These are phyloP conservation scores for Physcia stellaris DNA, from an alignment of 495 filamentous ascomycete genomes.

Conservation along the genomic window DNA sequence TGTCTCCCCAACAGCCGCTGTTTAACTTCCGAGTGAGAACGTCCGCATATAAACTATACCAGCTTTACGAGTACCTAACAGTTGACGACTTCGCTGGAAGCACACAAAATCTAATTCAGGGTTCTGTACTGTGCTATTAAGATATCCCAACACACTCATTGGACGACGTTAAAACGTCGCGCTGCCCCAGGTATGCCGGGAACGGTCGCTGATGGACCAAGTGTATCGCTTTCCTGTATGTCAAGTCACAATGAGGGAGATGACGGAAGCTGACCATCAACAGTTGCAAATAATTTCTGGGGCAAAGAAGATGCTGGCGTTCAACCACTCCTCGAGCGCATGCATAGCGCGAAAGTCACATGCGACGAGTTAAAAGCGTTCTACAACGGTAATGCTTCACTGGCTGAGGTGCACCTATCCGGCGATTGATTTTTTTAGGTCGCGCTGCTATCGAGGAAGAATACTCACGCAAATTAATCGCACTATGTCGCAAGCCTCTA, in stretches of 20 bases:
- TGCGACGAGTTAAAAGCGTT: constrained; percentile 89
- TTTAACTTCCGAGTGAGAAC: too few relatives aligned
- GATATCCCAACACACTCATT: too few relatives aligned
- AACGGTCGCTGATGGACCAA: constrained; percentile 46
- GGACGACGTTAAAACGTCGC: too few relatives aligned
- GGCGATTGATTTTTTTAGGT: constrained; percentile 33
- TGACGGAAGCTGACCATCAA: constrained; percentile 7
- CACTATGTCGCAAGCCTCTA: constrained; percentile 75
- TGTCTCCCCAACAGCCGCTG: too few relatives aligned
- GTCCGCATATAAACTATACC: too few relatives aligned
- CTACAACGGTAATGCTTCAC: constrained; percentile 67
- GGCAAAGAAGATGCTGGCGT: constrained; percentile 98
- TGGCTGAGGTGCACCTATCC: background rate
- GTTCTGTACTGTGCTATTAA: too few relatives aligned
- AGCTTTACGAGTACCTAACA: too few relatives aligned
- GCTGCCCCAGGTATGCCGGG: constrained; percentile 49
- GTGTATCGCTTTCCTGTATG: constrained; percentile 51
- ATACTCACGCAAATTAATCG: constrained; percentile 81
- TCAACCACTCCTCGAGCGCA: constrained; percentile 80
- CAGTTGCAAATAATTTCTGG: constrained; percentile 99
- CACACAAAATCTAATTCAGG: too few relatives aligned
- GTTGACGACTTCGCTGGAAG: too few relatives aligned
- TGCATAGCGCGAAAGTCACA: constrained; percentile 90
- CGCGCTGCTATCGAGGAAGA: constrained; percentile 94
- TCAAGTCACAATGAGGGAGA: background rate